phyloP scores from a whole-genome alignment of 2,329 filamentous ascomycete species.

The Ophiosphaerella herpotricha region DNA sequence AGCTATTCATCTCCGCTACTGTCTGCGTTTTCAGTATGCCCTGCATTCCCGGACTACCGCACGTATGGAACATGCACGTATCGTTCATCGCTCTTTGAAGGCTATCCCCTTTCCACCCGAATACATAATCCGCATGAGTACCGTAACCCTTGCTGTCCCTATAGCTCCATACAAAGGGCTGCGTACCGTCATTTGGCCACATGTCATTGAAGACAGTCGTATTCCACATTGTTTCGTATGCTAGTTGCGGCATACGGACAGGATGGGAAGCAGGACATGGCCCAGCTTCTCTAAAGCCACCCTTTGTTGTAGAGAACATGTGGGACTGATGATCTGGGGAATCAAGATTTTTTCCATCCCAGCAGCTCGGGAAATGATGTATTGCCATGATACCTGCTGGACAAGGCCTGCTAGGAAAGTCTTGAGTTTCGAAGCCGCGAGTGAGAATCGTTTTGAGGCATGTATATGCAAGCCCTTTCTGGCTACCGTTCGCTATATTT shows the following conservation, averaged over 20 bases:
- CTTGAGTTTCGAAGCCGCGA: conserved; percentile 20
- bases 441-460: conserved; percentile 48
- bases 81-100: conserved; percentile 31
- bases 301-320: conserved; percentile 29
- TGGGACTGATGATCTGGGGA: conserved; percentile 61
- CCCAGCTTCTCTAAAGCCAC: conserved; percentile 24
- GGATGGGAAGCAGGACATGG: conserved; percentile 36
- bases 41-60: conserved; percentile 22
- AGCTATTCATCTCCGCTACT: conserved; percentile 24
- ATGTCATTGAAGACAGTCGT: conserved; percentile 29
- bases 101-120: conserved; percentile 32
- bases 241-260: conserved; percentile 36
- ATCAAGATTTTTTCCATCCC: conserved; percentile 57
- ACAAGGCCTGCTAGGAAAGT: conserved; percentile 30
- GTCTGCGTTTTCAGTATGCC: conserved; percentile 23
- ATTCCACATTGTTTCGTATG: conserved; percentile 39
- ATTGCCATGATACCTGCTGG: conserved; percentile 28
- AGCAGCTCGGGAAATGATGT: conserved; percentile 38
- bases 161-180: conserved; percentile 6
- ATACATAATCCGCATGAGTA: conserved; percentile 32
- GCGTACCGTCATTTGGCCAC: conserved; percentile 30
- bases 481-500: conserved; percentile 5
- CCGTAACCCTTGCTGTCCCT: conserved; percentile 29
- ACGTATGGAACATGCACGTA: conserved; percentile 28
- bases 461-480: conserved; percentile 18